Conservation (phyloP, 2,329 filamentous ascomycete genomes). For the Fusarium sp. region DNA sequence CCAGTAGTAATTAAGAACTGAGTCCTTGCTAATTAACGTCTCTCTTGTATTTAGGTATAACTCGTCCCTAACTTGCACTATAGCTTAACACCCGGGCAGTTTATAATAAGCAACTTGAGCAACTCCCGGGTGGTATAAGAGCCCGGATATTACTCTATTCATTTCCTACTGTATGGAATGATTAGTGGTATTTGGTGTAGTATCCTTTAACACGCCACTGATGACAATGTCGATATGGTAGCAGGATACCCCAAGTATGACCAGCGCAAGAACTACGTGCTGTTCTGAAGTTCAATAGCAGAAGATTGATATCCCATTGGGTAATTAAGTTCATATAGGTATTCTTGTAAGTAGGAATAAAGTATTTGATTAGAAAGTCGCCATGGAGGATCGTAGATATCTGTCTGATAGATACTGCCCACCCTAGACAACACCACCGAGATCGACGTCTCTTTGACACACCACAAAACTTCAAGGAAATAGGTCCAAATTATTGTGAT, state of each 20-base stretch:
- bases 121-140: no score
- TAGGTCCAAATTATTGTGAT: no score
- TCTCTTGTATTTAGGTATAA: no score
- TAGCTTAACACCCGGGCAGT: no score
- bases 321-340: no score
- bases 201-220: background rate
- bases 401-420: background rate
- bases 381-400: background rate
- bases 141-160: background rate
- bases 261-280: background rate
- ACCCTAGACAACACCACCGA: background rate
- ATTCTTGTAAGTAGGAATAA: background rate
- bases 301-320: background rate
- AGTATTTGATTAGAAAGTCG: background rate
- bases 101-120: no score
- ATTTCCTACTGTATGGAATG: background rate
- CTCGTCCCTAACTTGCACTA: no score
- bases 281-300: background rate
- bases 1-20: no score
- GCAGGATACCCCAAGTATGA: background rate
- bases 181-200: no score
- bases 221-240: background rate
- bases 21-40: no score
- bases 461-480: background rate
- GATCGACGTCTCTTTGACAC: background rate